Base-by-base conservation (phyloP, 768 basidiomycete species). In the Mycena polygramma region DNA sequence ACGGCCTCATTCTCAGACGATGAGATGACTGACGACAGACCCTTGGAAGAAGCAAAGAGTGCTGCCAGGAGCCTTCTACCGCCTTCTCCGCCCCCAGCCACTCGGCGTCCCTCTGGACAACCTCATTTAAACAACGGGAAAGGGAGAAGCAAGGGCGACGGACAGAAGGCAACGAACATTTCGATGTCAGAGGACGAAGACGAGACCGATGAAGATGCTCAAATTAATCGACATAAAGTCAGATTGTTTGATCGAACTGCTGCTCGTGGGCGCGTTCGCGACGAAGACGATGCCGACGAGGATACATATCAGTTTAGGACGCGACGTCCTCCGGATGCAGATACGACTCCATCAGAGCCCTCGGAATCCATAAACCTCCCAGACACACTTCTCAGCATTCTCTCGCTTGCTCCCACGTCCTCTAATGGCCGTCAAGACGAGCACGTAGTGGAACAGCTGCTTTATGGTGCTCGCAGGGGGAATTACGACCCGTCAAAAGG, bases 41-140 rank as follows among this genome's bases (percentile, higher is more conserved):
- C 65, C 55, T 71, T 72, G 57, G 59, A 58, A n/a, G 45, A 46
- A 55, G 64, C 49, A 64, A 73, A 41, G 72, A 63, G 36, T 60
- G 64, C 30, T 70, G 45, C 55, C 57, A 79, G 81, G 9, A 74
- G 77, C 35, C 85, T 92, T 57, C 77, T 93, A 61, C 91, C 91
- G 9, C 92, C 92, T 20, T 92, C 93, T 20, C 92, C 92, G n/a
- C 89, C 91, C 20, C 85, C 86, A 4, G 80, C 80, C 26, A 76
- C 80, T 45, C 70, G 77, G 37, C 76, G 74, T 39, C 39, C 65
- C 36, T 64, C 74, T 8, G 68, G 75, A 26, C 73, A 72, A 26
- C 70, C 71, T 55, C 74, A 70, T 60, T 71, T 77, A 60, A 81
- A 76, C 74, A 78, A 82, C 76, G 78, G 77, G 15, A 85, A 80